Evolutionary conservation across 495 filamentous ascomycete species (phyloP).

Genomic region (Tricharina praecox): DNA sequence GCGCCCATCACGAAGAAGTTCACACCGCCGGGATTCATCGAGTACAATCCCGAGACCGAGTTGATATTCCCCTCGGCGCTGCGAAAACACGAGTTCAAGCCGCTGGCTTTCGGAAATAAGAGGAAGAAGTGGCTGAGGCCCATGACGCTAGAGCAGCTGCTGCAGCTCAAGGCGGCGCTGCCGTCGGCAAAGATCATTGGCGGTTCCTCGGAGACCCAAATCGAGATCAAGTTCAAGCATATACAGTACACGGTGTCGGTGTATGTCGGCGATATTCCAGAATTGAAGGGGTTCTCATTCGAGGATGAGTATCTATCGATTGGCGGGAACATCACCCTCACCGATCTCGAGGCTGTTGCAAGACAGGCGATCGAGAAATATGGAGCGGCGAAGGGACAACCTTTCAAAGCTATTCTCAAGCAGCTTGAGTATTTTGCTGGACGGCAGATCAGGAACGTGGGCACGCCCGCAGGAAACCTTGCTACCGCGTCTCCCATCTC

Average conservation of each 20-base stretch:
- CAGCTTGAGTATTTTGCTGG: constrained; percentile 87
- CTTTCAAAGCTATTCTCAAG: constrained; percentile 57
- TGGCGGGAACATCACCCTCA: constrained; percentile 80
- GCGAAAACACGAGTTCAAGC: constrained; percentile 61
- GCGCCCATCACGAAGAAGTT: constrained; percentile 41
- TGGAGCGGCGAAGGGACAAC: constrained; percentile 51
- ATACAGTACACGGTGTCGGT: constrained; percentile 80
- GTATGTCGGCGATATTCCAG: constrained; percentile 81
- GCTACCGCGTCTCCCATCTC: constrained; percentile 93
- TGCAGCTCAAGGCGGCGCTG: constrained; percentile 75
- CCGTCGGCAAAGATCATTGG: constrained; percentile 87
- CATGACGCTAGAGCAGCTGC: constrained; percentile 65
- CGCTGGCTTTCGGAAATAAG: constrained; percentile 84
- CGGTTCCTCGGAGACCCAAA: constrained; percentile 91
- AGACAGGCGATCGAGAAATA: constrained; percentile 66
- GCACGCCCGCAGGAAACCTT: constrained; percentile 86
- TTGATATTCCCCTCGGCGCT: constrained; percentile 83
- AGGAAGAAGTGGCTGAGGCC: constrained; percentile 87
- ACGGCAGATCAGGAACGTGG: constrained; percentile 88
- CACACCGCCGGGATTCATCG: constrained; percentile 73
- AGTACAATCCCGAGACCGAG: constrained; percentile 81
- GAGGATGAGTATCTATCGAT: constrained; percentile 67
- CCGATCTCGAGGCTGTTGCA: constrained; percentile 59
- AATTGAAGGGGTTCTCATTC: constrained; percentile 64
- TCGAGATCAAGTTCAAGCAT: constrained; percentile 95